Evolutionary conservation across 2,329 filamentous ascomycete genomes (phyloP).

Genomic region (Cadophora malorum): DNA sequence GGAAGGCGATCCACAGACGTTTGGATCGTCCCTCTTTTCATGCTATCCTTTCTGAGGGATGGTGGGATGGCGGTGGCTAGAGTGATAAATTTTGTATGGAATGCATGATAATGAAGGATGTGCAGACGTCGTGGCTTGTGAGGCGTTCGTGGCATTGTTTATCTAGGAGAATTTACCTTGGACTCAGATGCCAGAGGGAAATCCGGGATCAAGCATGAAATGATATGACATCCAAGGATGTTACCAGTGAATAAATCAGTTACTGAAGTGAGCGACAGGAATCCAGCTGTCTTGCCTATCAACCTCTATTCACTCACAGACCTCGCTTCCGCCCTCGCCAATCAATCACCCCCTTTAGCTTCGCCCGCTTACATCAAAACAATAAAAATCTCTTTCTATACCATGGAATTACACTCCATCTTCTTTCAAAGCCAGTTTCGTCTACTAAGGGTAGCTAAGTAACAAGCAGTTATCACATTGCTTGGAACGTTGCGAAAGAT

Average conservation of each 20-base stretch:
- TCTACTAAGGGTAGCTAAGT: not conserved
- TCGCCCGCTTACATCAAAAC: not conserved
- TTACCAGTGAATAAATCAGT: not conserved
- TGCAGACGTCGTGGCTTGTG: not conserved
- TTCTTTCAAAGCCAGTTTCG: not conserved
- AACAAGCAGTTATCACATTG: not conserved
- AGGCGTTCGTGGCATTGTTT: not conserved
- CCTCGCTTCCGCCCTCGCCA: not conserved
- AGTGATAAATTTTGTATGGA: too few species aligned
- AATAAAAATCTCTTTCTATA: not conserved
- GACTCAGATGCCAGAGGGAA: not conserved
- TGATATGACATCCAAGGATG: too few species aligned
- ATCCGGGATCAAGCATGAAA: too few species aligned
- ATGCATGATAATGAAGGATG: too few species aligned
- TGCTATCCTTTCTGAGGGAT: too few species aligned
- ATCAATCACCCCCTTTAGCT: not conserved
- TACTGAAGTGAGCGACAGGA: not conserved
- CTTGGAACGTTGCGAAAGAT: not conserved
- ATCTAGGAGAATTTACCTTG: not conserved
- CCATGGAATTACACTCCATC: not conserved
- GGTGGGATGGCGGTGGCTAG: too few species aligned
- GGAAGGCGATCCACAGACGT: not conserved
- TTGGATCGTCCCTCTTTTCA: not conserved
- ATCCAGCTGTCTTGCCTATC: not conserved
- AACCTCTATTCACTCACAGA: not conserved